Conservation (phyloP, 352 stramenopile species). For the Globisporangium spinosum region DNA sequence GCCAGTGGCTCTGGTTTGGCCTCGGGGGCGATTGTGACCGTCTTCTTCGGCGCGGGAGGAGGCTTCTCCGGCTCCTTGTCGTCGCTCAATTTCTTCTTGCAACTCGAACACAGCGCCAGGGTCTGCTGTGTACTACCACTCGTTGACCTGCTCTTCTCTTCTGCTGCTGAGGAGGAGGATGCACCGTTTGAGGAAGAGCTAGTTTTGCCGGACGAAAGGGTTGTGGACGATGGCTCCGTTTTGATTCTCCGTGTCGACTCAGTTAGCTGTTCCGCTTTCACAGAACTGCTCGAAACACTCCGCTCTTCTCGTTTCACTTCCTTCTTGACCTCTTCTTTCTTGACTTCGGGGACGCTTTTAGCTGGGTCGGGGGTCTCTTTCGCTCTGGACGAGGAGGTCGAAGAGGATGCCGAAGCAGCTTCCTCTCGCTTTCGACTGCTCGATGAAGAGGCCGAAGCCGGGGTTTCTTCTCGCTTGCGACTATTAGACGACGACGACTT, state of each 20-base stretch:
- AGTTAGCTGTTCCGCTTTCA: slow-evolving; percentile 10
- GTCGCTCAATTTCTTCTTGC: slow-evolving; percentile 55
- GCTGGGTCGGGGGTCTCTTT: not conserved
- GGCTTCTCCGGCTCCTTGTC: slow-evolving; percentile 30
- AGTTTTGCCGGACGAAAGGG: slow-evolving; percentile 21
- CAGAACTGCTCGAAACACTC: not conserved
- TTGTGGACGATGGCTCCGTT: slow-evolving; percentile 12
- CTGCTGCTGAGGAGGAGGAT: slow-evolving; percentile 6
- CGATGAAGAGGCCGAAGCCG: not conserved
- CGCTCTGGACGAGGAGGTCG: not conserved
- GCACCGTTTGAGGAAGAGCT: slow-evolving; percentile 23
- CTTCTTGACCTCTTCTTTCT: slow-evolving; percentile 15
- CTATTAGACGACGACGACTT: slow-evolving; percentile 6
- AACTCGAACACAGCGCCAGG: slow-evolving; percentile 47
- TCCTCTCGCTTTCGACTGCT: slow-evolving; percentile 1
- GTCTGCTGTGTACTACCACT: not conserved
- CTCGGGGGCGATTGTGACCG: slow-evolving; percentile 18
- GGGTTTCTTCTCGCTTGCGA: slow-evolving; percentile 6
- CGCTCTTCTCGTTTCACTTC: slow-evolving; percentile 13
- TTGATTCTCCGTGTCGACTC: slow-evolving; percentile 2
- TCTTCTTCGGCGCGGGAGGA: slow-evolving; percentile 25
- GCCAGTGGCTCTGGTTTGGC: slow-evolving; percentile 12
- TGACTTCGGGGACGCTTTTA: not conserved
- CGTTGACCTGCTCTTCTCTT: slow-evolving; percentile 14
- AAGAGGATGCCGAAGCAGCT: slow-evolving; percentile 1